Evolutionary conservation across 1,284 basidiomycete species (phyloP), one percentile per base, ranked within the genome.

Genomic region (Sanghuangporus weigelae): DNA sequence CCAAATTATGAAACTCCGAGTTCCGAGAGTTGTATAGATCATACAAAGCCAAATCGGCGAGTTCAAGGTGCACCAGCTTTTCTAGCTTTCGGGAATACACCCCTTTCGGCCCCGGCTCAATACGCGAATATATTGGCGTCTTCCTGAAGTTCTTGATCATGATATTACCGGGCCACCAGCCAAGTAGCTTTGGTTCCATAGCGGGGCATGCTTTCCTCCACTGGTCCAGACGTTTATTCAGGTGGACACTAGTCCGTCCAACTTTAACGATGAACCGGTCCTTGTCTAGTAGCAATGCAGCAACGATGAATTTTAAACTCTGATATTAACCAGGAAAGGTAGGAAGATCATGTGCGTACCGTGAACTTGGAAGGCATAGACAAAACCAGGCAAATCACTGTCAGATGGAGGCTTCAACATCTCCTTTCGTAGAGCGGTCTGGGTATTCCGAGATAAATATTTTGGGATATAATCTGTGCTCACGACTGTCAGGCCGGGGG

Each of bases 351-450:
- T 57, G 19, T 31, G 63, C 71, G 39, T 71, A 88, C 88, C 86
- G 70, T 83, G 80, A 63, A 92, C 87, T 73, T 92, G 86, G 70
- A 87, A 90, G 0, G 85, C 81, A 67, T 93, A 93, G 56, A 93
- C 92, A 68, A 89, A 92, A 0, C 90, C 90, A 2, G 78, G 73
- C 19, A 78, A 79, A 68, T 93, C 90, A 6, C 81, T 78, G 1
- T 69, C 56, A 0, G 88, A 84, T 1, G 76, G 76, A 16, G 81
- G 70, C 65, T 85, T 87, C 70, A 84, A 83, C 89, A 93, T 92
- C 68, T 89, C 88, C 23, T 79, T 77, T 62, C 84, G 80, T 49
- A 93, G 72, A 1, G 84, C 79, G 38, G 82, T 77, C 68, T 86
- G 84, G 26, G 89, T 90, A 64, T 85, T 81, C 4, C 73, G 70